Evolutionary conservation across 1,284 basidiomycete species (phyloP), one percentile per base, ranked within the genome.

Genomic region (Rhodotorula sp.): DNA sequence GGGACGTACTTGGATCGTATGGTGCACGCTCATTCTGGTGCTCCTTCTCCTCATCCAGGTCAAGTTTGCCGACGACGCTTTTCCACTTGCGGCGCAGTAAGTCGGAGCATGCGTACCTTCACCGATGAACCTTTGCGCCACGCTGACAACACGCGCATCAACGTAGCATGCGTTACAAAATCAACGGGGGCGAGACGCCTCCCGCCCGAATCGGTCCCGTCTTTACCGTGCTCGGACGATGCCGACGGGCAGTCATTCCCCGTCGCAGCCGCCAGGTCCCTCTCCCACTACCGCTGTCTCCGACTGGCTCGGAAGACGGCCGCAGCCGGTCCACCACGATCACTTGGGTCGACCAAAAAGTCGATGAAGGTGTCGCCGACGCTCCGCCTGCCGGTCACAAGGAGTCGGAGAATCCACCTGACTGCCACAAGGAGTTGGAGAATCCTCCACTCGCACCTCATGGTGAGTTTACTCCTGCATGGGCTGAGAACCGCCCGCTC

Each of bases 1-100:
- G 65, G 71, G 71, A 1, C 56, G 58, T 8, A 49, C 58, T 1
- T 73, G 71, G 71, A 47, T 73, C 26, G 52, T 29, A 16, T 62
- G 57, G 46, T 66, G 52, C 34, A 69, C 65, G 3, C n/a, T 49
- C 5, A 46, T 66, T 23, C 39, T 73, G 5, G 26, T 52, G n/a
- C 58, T 67, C 7, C 58, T 73, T 1, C 29, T 73, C 6, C 3
- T 70, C 12, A 43, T 69, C 0, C 71, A 73, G 21, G 26, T 69
- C 54, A 57, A 58, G 26, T 66, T 69, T 16, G 56, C 65, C 47
- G 71, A 73, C 54, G 65, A 66, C 16, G 49, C 64, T 10, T 56
- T 48, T 20, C 68, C 71, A 3, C 62, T 69, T 12, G 43, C 66
- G 3, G 48, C 43, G 10, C 57, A 61, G 69, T 70, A n/a, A 10